Base-by-base conservation (phyloP, 371 early-diverging fungal species). In the Fennellomyces sp. region DNA sequence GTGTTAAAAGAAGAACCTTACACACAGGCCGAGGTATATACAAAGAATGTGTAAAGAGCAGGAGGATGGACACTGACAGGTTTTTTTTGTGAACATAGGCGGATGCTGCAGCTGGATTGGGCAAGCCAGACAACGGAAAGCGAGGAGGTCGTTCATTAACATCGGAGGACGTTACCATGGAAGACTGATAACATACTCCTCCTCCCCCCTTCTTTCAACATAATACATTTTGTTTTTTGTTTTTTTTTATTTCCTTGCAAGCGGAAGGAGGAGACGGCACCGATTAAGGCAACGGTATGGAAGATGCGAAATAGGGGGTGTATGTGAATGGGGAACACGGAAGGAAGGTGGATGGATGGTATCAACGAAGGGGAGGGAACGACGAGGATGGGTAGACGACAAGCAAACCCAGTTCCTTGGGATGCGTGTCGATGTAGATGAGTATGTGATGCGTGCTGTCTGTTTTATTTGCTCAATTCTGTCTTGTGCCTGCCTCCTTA, bases 21-120 rank as follows among this genome's bases (percentile, higher is more conserved):
- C 71, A 93, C 95, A 26, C 95, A 94, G 69, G 85, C 87, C 71
- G 97, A 96, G 73, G 95, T 95, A 47, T n/a, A 64, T 38, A 39
- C 50, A 48, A 23, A 17, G 28, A 36, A 45, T 38, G 26, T 17
- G 27, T n/a, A 28, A 19, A 53, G 54, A 30, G 12, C 5, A 42
- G 30, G 35, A 19, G 33, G 31, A 21, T 59, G 33, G n/a, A n/a
- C 41, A 57, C 12, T 55, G 36, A 39, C 25, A 41, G n/a, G 11
- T 28, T 10, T 17, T 39, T 31, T 45, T 55, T n/a, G 45, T 42
- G 21, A 23, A 36, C 42, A 36, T 59, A 78, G 80, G 80, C 80
- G 30, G 76, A 79, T 63, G 74, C 76, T 51, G 80, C 80, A 27
- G 80, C 76, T 30, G 80, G 80, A 35, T 49, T 76, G 47, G 60